Conservation (phyloP, 257 asterid species). For the Galeopsis tetrahit region DNA sequence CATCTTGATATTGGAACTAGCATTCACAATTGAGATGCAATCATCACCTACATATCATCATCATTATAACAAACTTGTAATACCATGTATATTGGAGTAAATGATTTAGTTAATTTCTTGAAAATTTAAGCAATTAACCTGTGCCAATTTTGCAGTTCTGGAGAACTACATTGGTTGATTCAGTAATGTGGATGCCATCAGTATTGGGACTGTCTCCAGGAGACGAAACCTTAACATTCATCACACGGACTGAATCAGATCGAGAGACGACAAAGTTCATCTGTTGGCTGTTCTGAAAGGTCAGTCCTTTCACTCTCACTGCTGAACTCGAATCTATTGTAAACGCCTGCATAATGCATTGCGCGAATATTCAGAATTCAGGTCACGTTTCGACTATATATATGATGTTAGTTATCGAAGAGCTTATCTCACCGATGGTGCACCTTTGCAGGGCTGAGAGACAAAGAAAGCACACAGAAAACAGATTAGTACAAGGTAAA, state of each 20-base stretch:
- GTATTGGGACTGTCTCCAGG: conserved; percentile 95
- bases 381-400: neutral
- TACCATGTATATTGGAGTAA: neutral
- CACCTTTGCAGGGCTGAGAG: conserved; percentile 85
- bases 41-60: conserved; percentile 66
- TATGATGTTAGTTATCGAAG: neutral
- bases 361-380: neutral
- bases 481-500: conserved; percentile 26
- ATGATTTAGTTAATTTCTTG: no score
- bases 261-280: conserved; percentile 80
- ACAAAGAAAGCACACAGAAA: neutral
- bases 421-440: conserved; percentile 86
- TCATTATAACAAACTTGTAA: neutral
- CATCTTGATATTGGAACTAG: conserved; percentile 74
- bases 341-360: conserved; percentile 53
- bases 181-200: conserved; percentile 90
- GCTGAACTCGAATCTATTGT: conserved; percentile 72
- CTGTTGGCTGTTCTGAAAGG: conserved; percentile 77
- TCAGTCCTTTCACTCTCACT: conserved; percentile 62
- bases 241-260: conserved; percentile 58
- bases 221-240: conserved; percentile 60
- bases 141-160: conserved; percentile 92
- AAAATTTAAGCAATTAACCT: conserved; percentile 47
- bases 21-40: conserved; percentile 88
- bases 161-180: conserved; percentile 76